phyloP scores from a whole-genome alignment of 108 stramenopile species.

The Skeletonema potamos region DNA sequence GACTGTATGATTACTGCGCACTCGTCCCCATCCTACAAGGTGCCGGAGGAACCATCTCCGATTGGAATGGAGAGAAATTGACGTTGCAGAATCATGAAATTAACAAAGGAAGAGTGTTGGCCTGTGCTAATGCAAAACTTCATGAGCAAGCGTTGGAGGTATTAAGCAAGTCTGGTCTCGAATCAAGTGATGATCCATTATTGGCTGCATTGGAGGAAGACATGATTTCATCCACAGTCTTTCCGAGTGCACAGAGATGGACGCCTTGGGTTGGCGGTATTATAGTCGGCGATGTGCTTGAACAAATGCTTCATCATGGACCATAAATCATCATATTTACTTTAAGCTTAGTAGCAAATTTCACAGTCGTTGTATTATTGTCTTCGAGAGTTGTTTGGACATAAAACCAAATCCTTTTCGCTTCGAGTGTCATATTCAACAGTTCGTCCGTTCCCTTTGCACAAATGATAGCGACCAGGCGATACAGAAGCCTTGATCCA shows the following conservation, averaged over 20 bases:
- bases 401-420: not conserved
- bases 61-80: conserved; percentile 26
- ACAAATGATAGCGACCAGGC: conserved; percentile 38
- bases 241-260: not conserved
- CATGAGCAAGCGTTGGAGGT: conserved; percentile 29
- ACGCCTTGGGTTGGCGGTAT: not conserved
- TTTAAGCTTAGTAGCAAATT: not conserved
- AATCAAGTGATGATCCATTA: not conserved
- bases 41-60: conserved; percentile 37
- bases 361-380: not conserved
- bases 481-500: conserved; percentile 34
- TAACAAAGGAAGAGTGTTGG: conserved; percentile 29
- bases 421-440: conserved; percentile 46
- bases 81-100: conserved; percentile 20
- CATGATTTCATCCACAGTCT: not conserved
- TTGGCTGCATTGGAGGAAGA: not conserved
- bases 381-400: not conserved
- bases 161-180: conserved; percentile 1
- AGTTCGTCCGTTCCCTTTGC: conserved; percentile 47
- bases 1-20: conserved; percentile 37
- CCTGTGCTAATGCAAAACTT: conserved; percentile 18
- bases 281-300: not conserved
- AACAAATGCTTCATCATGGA: not conserved
- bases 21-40: conserved; percentile 30
- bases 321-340: not conserved